Evolutionary conservation across 1,284 basidiomycete species (phyloP), one percentile per base, ranked within the genome.

Genomic region (Sphaerobolus stellatus): DNA sequence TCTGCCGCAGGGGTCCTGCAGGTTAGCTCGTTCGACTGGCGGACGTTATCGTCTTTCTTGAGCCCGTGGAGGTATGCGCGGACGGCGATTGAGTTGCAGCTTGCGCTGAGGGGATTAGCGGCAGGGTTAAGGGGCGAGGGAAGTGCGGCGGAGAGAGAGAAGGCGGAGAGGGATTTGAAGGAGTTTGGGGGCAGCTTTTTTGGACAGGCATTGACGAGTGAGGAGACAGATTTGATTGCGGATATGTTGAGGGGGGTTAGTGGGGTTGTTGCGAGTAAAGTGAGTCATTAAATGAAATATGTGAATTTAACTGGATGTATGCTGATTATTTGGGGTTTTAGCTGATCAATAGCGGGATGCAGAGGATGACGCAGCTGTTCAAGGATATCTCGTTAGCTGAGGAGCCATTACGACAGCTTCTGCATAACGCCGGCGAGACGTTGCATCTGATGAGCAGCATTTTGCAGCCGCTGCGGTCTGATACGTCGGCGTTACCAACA

Each of bases 11-110:
- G 61, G 62, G 66, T 69, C 16, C 64, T 69, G 64, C 77, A 78
- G 52, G 71, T 80, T n/a, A 80, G 80, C 34, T 70, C 80, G 18
- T 77, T 78, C 24, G 79, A 81, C 44, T 86, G 83, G 77, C 78
- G 50, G 44, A 38, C 56, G n/a, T n/a, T 84, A 5, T 81, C 81
- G 0, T 82, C 79, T 22, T 73, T 85, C 34, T 74, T 91, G 24
- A 90, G 86, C 58, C 89, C 88, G 0, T 92, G 89, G 88, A 88
- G 88, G 63, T 80, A 91, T 31, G 82, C 85, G 16, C 86, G 86
- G 2, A 90, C 90, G 0, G 83, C 86, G 2, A 83, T 90, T 52
- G 84, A 90, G 62, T 78, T 90, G 57, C 84, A 89, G 50, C 80
- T 91, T 40, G 80, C 84, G 28, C 73, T 90, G 52, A 80, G 85